phyloP scores from a whole-genome alignment of 2,329 filamentous ascomycete species.

The Cryphonectria japonica region DNA sequence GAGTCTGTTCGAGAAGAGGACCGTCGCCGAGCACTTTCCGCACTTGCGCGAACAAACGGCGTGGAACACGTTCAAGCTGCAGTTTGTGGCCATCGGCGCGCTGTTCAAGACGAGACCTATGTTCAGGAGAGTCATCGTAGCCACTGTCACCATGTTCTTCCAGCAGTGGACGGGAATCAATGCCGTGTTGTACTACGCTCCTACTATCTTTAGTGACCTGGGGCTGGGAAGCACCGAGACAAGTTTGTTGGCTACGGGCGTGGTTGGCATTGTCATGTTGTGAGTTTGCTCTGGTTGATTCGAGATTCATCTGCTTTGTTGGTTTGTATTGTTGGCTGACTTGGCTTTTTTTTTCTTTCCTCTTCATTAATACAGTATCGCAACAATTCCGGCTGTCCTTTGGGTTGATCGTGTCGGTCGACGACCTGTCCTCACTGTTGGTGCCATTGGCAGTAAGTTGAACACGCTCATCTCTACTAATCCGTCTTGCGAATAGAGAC shows the following conservation, averaged over 20 bases:
- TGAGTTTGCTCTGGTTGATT: not conserved
- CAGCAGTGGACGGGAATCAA: constrained; percentile 44
- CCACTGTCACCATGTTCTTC: constrained; percentile 66
- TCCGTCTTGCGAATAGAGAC: not conserved
- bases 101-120: constrained; percentile 69
- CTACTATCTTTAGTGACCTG: constrained; percentile 69
- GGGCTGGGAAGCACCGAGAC: constrained; percentile 57
- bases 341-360: not conserved
- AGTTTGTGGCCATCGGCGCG: constrained; percentile 68
- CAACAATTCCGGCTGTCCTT: constrained; percentile 68
- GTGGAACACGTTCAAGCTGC: constrained; percentile 68
- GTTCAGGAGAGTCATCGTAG: constrained; percentile 68
- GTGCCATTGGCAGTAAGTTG: constrained; percentile 64
- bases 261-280: constrained; percentile 73
- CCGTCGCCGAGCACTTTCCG: constrained; percentile 69
- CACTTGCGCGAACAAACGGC: constrained; percentile 61
- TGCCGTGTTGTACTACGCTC: constrained; percentile 69
- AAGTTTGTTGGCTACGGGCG: constrained; percentile 69
- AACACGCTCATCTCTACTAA: not conserved
- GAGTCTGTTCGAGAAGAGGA: constrained; percentile 75
- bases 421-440: constrained; percentile 64
- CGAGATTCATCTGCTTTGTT: not conserved
- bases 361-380: constrained; percentile 40
- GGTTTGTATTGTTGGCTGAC: not conserved
- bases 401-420: constrained; percentile 68